Base-by-base conservation (phyloP, 306 rosid species). In the Trifolium dubium region DNA sequence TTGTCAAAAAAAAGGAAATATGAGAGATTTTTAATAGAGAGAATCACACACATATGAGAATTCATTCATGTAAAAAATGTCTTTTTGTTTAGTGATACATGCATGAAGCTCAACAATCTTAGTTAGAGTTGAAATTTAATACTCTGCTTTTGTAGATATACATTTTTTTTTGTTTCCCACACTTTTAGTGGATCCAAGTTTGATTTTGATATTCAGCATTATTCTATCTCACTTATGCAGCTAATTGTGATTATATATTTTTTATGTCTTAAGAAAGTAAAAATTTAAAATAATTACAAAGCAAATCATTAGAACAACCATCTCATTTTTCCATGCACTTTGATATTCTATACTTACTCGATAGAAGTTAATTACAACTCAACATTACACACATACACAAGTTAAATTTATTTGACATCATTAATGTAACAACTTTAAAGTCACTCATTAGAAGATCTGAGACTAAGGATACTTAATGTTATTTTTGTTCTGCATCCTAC, bases 401-500 rank as follows among this genome's bases (percentile, higher is more conserved):
- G 64, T 6, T 17, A 15, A 63, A 6, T 73, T 72, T 72, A 64
- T 60, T 72, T 76, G 58, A 51, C 75, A 58, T 19, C 32, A 66
- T 23, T 66, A 58, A 58, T 69, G 35, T 58, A 61, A 37, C 8
- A 64, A 63, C 69, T 64, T 35, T 17, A 6, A 60, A 73, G 65
- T 69, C 50, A 82, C 67, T 43, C 74, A 69, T 69, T 30, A 44
- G 56, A 77, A 59, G 69, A 63, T 60, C 64, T 51, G 5, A 17
- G 18, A n/a, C 64, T 51, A 5, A 17, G 18, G 19, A 47, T 35
- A 62, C 81, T 69, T 29, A 63, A 53, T 74, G 72, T 70, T 72
- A 60, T 71, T 75, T 79, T 71, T 47, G 68, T 75, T 29, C 40
- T 64, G 75, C 76, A 56, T 75, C 69, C 79, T 0, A 58, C 30